Conservation (phyloP, 2,329 filamentous ascomycete species). For the Pseudogymnoascus sp. region DNA sequence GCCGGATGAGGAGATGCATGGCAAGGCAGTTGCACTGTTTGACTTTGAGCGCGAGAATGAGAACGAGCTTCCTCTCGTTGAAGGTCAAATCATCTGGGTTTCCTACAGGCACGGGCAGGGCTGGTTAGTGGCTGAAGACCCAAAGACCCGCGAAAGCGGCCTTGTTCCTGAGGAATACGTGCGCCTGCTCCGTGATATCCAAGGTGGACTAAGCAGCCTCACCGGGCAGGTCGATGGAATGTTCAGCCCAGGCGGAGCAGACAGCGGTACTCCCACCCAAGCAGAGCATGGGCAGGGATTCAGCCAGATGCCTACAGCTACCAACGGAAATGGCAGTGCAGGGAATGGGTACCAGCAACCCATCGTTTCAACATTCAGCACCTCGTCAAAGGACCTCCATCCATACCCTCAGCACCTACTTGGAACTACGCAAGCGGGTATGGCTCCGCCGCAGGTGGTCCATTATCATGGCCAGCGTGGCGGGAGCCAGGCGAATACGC, state of each 20-base stretch:
- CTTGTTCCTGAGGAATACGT: slow-evolving; percentile 97
- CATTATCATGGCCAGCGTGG: slow-evolving; percentile 61
- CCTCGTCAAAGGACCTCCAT: slow-evolving; percentile 61
- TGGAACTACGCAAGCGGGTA: slow-evolving; percentile 49
- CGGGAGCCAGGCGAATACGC: slow-evolving; percentile 59
- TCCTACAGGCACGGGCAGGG: slow-evolving; percentile 94
- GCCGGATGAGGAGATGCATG: slow-evolving; percentile 95
- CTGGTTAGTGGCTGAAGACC: slow-evolving; percentile 95
- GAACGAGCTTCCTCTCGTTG: slow-evolving; percentile 84
- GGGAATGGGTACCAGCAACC: slow-evolving; percentile 60
- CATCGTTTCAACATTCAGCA: slow-evolving; percentile 61
- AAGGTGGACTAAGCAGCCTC: slow-evolving; percentile 74
- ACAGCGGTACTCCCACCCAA: slow-evolving; percentile 54
- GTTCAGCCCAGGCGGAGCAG: slow-evolving; percentile 43
- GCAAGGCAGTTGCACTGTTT: slow-evolving; percentile 89
- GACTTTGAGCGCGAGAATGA: slow-evolving; percentile 94
- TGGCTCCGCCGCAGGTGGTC: slow-evolving; percentile 56
- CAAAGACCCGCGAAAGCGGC: slow-evolving; percentile 86
- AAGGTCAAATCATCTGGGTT: slow-evolving; percentile 94
- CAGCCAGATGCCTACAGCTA: slow-evolving; percentile 39
- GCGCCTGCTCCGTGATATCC: slow-evolving; percentile 81
- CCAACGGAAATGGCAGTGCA: slow-evolving; percentile 41
- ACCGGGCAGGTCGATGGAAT: slow-evolving; percentile 50
- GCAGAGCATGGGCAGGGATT: slow-evolving; percentile 44
- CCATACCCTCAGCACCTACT: slow-evolving; percentile 59